A percentile compares a stretch with the other conserved stretches of the same genome.
These are phyloP conservation scores for Xylariaceae sp. DNA, from an alignment of 2,329 filamentous ascomycete genomes.

Conservation along the genomic window DNA sequence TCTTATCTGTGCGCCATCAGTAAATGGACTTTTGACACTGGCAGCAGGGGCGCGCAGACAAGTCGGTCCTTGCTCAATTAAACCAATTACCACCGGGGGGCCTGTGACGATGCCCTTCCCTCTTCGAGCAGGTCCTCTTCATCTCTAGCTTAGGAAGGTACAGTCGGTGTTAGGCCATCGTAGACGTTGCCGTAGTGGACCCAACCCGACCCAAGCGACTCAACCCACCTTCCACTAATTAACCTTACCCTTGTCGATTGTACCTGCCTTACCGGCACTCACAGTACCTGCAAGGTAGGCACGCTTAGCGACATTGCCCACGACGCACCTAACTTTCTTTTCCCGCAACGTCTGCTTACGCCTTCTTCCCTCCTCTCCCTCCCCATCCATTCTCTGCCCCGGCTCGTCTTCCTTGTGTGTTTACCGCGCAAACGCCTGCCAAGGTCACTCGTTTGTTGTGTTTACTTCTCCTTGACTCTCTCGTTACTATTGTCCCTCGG, in stretches of 20 bases:
- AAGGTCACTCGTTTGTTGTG: slow-evolving; percentile 12
- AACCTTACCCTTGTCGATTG: neutral
- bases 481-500: slow-evolving; percentile 18
- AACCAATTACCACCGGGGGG: slow-evolving; percentile 1
- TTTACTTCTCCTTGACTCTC: slow-evolving; percentile 22
- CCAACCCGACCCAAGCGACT: neutral
- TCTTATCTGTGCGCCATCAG: no score
- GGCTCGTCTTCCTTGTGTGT: slow-evolving; percentile 13
- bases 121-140: neutral
- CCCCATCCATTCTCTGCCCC: slow-evolving; percentile 3
- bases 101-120: neutral
- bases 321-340: neutral
- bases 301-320: neutral
- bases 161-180: neutral
- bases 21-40: no score
- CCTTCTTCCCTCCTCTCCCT: neutral
- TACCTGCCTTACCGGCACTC: slow-evolving; percentile 6
- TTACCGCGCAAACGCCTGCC: slow-evolving; percentile 7
- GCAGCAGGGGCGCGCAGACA: slow-evolving; percentile 5
- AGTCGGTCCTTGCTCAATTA: slow-evolving; percentile 17
- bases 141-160: neutral
- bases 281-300: neutral
- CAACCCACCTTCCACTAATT: neutral
- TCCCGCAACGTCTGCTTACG: neutral
- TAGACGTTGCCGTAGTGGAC: no score